Conservation (phyloP, 208 protist species). For the Novymonas esmeraldas region DNA sequence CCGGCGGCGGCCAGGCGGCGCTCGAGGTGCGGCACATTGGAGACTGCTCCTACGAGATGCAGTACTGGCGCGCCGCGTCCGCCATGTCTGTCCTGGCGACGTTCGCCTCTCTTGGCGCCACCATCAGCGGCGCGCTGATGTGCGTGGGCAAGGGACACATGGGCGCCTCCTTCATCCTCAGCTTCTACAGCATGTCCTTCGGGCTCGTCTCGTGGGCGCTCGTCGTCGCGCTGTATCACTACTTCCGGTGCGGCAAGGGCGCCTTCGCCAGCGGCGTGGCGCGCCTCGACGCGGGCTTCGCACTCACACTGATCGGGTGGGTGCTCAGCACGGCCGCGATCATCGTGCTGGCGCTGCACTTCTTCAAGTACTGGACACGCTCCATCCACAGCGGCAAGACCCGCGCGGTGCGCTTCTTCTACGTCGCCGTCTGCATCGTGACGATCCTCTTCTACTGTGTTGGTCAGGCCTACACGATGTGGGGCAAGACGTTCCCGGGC, state of each 20-base stretch:
- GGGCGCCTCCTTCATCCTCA: constrained; percentile 37
- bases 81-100: constrained; percentile 48
- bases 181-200: constrained; percentile 47
- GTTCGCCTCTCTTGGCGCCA: constrained; percentile 24
- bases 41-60: constrained; percentile 56
- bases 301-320: constrained; percentile 45
- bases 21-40: constrained; percentile 34
- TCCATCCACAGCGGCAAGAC: constrained; percentile 41
- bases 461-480: constrained; percentile 39
- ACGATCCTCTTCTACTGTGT: constrained; percentile 53
- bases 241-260: constrained; percentile 44
- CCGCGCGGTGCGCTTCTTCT: constrained; percentile 38
- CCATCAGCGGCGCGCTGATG: constrained; percentile 38
- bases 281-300: constrained; percentile 52
- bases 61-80: constrained; percentile 49
- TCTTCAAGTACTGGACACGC: constrained; percentile 42
- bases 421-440: constrained; percentile 31
- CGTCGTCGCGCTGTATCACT: constrained; percentile 38
- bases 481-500: constrained; percentile 31
- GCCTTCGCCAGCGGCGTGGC: constrained; percentile 36
- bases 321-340: constrained; percentile 29
- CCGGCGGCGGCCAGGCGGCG: constrained; percentile 33
- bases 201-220: constrained; percentile 47
- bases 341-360: constrained; percentile 37
- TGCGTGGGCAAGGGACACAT: constrained; percentile 44